Percentiles rank a stretch among this genome's conserved stretches.
phyloP scores from a whole-genome alignment of 2,329 filamentous ascomycete species.

The Aspergillus phoenicis region DNA sequence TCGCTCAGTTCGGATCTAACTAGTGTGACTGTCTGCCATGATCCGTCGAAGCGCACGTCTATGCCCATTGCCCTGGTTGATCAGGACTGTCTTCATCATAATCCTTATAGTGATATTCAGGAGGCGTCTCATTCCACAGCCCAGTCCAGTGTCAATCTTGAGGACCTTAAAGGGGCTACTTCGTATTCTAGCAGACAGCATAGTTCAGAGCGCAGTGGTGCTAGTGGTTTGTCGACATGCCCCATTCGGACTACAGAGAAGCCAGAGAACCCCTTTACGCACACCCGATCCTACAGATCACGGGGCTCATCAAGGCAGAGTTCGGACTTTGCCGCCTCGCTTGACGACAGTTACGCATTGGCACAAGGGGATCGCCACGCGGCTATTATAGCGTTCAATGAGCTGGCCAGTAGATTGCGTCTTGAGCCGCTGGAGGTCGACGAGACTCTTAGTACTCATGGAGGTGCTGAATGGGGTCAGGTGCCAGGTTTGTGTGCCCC shows the following conservation, averaged over 20 bases:
- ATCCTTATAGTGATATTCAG: slow-evolving; percentile 21
- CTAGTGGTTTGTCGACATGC: slow-evolving; percentile 7
- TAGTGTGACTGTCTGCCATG: slow-evolving; percentile 35
- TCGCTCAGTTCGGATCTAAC: slow-evolving; percentile 40
- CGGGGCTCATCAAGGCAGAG: slow-evolving; percentile 25
- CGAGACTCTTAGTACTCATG: slow-evolving; percentile 7
- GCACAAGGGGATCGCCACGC: slow-evolving; percentile 27
- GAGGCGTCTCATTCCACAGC: slow-evolving; percentile 15
- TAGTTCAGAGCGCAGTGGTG: slow-evolving; percentile 20
- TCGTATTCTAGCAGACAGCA: slow-evolving; percentile 14
- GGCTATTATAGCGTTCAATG: slow-evolving; percentile 36
- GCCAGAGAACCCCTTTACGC: slow-evolving; percentile 15
- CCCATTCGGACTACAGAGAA: slow-evolving; percentile 4
- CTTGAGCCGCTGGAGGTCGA: slow-evolving; percentile 23
- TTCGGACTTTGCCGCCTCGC: slow-evolving; percentile 25
- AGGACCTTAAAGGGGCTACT: slow-evolving; percentile 7
- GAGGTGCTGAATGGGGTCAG: not conserved
- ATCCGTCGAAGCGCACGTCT: slow-evolving; percentile 33
- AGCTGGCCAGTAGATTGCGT: slow-evolving; percentile 27
- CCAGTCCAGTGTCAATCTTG: slow-evolving; percentile 18
- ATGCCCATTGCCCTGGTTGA: slow-evolving; percentile 26
- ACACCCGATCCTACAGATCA: slow-evolving; percentile 15
- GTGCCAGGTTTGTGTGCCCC: slow-evolving; percentile 10
- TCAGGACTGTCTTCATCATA: slow-evolving; percentile 13
- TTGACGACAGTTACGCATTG: slow-evolving; percentile 25